These are phyloP conservation scores for Protomyces macrosporus DNA, from an alignment of 1,139 yeast species.

Conservation along the genomic window DNA sequence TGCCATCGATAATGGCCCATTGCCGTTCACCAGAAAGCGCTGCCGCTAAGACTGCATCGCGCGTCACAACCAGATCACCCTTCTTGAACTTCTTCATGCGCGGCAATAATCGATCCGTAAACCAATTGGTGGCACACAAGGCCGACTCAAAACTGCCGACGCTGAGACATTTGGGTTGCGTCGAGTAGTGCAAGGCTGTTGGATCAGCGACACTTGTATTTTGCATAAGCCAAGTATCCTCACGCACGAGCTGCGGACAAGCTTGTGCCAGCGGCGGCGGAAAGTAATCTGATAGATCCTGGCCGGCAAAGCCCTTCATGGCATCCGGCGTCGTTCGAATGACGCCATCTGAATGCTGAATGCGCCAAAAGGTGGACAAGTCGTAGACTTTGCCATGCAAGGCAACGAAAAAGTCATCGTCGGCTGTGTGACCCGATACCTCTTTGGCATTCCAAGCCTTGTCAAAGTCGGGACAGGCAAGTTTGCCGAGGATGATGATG, in stretches of 20 bases:
- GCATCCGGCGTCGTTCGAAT: constrained; percentile 36
- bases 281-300: constrained; percentile 41
- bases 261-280: constrained; percentile 44
- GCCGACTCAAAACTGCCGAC: constrained; percentile 35
- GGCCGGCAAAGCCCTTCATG: constrained; percentile 43
- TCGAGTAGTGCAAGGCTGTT: constrained; percentile 39
- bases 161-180: constrained; percentile 32
- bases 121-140: constrained; percentile 41
- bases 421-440: constrained; percentile 40
- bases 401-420: constrained; percentile 40
- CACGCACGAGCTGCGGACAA: constrained; percentile 41
- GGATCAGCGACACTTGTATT: constrained; percentile 37
- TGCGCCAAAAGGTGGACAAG: constrained; percentile 41
- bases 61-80: constrained; percentile 42
- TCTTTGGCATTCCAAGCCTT: constrained; percentile 43
- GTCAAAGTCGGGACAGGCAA: constrained; percentile 43
- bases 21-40: constrained; percentile 35
- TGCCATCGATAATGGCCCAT: constrained; percentile 38
- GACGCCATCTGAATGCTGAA: constrained; percentile 43
- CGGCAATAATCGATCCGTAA: constrained; percentile 39
- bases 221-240: constrained; percentile 34
- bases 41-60: constrained; percentile 32
- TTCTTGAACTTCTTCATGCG: constrained; percentile 39
- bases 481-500: constrained; percentile 42
- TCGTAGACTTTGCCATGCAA: constrained; percentile 44